Evolutionary conservation across 306 rosid genomes (phyloP), one percentile per base, ranked within the genome.

Genomic region (Mimosa bimucronata): DNA sequence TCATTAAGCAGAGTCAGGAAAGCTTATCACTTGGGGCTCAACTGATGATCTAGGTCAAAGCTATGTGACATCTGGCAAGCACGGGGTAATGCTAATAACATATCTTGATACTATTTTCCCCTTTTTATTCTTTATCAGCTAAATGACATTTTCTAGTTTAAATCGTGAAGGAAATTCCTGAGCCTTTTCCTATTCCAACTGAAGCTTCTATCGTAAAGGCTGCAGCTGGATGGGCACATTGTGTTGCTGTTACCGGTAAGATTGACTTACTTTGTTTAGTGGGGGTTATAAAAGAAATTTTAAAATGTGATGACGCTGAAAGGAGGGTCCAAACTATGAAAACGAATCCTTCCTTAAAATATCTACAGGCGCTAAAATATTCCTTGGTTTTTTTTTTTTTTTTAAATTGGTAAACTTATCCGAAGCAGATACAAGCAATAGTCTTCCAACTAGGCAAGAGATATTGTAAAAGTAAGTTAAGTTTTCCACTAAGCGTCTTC

Each of bases 191-290:
- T 73, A 94, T 91, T 81, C 92, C 97, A 74, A 66, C 87, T 8
- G 94, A 92, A 77, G 85, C 83, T 69, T 84, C 86, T 52, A 65
- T 92, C 13, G 80, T 86, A 25, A 85, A 76, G 85, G 97, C 94
- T 34, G 96, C 90, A 5, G 96, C 97, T 12, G 96, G 97, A 77
- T 92, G 97, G 97, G 97, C 97, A 48, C 97, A 92, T 79, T 91
- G 96, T 85, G 88, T 85, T 81, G 88, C 94, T 28, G 86, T 85
- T 68, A 89, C 94, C 84, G 96, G 97, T 92, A 83, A 81, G 79
- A n/a, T 16, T 76, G 71, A 77, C 73, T 83, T 28, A 58, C 58
- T 48, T 23, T 45, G 38, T 71, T 76, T 37, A 42, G 18, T 11
- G 41, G 44, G 9, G 4, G 38, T 34, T n/a, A 12, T n/a, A 21